Evolutionary conservation across 176 grass and related monocot genomes (phyloP), one percentile per base, ranked within the genome.

Genomic region (Avena insularis): DNA sequence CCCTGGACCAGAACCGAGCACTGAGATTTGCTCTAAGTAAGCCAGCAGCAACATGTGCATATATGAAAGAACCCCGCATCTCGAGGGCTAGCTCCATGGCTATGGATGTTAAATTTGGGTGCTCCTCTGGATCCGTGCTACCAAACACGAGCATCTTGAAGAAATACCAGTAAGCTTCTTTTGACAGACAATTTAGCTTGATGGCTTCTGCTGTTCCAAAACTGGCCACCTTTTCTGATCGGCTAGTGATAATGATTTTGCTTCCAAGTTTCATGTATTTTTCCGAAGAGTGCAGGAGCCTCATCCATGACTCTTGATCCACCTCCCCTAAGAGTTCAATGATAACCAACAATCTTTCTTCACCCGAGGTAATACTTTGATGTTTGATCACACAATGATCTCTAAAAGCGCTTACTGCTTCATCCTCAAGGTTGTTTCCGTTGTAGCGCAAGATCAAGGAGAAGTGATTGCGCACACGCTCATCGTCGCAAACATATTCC

Each of bases 111-210:
- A 89, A 2, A 79, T 58, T 67, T 2, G 74, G 33, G 5, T 77
- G 47, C 4, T 88, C 55, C 23, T 8, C 55, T 0, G 46, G 54
- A 2, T 91, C 80, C 4, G 47, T 31, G 25, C 65, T 67, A 13
- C 89, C 89, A 36, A 91, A 91, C 13, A 53, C 73, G 0, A 46
- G 2, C 25, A 33, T 57, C 74, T 46, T 75, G 17, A 84, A 88
- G n/a, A 75, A 58, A 2, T 76, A 88, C 71, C 78, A 77, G 31
- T 81, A 80, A 6, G 85, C 85, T 11, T 80, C 86, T 9, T 6
- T 0, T 0, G 64, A 54, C 50, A 88, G 33, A 0, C 35, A 6
- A 2, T 58, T 65, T 0, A 91, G 19, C 13, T 12, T 68, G n/a
- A 89, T 8, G 0, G 82, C 40, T 4, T 62, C 12, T 0, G 55